A percentile compares a stretch with the other conserved stretches of the same genome.
Evolutionary conservation across 1,284 basidiomycete genomes (phyloP).

Genomic region (Ganoderma meredithae): DNA sequence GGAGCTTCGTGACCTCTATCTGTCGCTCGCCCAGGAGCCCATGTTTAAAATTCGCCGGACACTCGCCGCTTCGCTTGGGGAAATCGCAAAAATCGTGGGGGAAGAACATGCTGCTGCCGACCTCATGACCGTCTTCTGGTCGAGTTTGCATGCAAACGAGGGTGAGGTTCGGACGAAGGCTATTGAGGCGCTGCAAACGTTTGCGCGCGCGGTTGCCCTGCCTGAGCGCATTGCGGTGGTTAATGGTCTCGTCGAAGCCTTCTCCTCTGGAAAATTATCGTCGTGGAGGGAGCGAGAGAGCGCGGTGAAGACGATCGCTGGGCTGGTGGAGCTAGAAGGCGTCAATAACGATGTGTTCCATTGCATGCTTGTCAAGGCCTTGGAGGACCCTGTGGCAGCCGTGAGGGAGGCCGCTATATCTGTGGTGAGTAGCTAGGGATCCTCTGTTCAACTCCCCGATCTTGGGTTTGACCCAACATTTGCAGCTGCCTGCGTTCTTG

Average conservation of each 20-base stretch:
- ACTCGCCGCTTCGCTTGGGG: constrained; percentile 88
- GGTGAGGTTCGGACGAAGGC: constrained; percentile 77
- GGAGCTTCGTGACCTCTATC: constrained; percentile 78
- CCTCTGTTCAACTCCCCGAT: constrained; percentile 31
- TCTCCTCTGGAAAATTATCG: constrained; percentile 69
- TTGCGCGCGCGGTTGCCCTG: constrained; percentile 63
- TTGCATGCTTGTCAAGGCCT: constrained; percentile 64
- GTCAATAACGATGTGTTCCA: constrained; percentile 43
- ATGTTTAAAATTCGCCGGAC: constrained; percentile 76
- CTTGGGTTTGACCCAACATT: constrained; percentile 15
- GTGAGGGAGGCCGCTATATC: constrained; percentile 82
- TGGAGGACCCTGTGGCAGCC: constrained; percentile 84
- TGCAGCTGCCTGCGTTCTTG: constrained; percentile 63
- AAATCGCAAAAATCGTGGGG: constrained; percentile 88
- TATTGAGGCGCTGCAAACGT: constrained; percentile 66
- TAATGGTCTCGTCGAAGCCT: constrained; percentile 41
- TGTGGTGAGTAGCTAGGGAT: constrained; percentile 54
- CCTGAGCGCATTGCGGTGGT: constrained; percentile 62
- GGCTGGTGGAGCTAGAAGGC: constrained; percentile 43
- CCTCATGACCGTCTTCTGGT: constrained; percentile 79
- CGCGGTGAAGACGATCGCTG: constrained; percentile 64
- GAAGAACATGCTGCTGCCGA: constrained; percentile 73
- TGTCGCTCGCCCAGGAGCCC: constrained; percentile 65
- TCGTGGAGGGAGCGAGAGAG: constrained; percentile 89
- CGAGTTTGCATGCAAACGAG: constrained; percentile 65